phyloP scores from a whole-genome alignment of 139 green algal genomes.

The Closterium sp. region DNA sequence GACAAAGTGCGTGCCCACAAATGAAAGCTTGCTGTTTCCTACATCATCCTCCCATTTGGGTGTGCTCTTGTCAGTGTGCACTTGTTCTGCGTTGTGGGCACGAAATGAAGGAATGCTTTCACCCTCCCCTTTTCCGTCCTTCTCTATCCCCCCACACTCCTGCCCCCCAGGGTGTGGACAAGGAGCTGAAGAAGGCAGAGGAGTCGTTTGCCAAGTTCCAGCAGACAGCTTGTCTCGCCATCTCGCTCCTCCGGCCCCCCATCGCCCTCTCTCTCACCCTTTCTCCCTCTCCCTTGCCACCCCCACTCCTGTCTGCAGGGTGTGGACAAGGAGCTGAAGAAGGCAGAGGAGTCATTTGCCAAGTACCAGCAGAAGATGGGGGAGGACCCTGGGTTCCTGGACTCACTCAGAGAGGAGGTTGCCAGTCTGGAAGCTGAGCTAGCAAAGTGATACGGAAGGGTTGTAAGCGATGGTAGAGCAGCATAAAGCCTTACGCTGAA shows the following conservation, averaged over 20 bases:
- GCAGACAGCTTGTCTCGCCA: too few species aligned
- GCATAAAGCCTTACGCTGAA: too few species aligned
- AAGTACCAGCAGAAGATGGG: constrained; percentile 39
- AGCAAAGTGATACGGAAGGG: background rate
- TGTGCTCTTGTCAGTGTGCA: too few species aligned
- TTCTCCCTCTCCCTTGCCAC: background rate
- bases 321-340: constrained; percentile 45
- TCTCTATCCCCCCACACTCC: background rate
- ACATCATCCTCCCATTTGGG: too few species aligned
- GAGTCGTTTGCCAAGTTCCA: too few species aligned
- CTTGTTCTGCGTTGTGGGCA: too few species aligned
- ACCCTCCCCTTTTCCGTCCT: too few species aligned
- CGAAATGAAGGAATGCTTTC: too few species aligned
- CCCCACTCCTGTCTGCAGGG: background rate
- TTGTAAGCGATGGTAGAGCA: background rate
- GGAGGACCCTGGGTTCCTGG: constrained; percentile 28
- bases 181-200: constrained; percentile 33
- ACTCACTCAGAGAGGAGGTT: constrained; percentile 19
- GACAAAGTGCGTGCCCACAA: too few species aligned
- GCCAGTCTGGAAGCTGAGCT: constrained; percentile 10
- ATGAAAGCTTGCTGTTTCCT: too few species aligned
- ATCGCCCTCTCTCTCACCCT: background rate
- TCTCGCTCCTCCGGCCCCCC: too few species aligned
- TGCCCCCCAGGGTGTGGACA: constrained; percentile 25
- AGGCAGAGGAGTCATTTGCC: constrained; percentile 6